Percentiles rank a stretch among this genome's conserved stretches.
phyloP scores from a whole-genome alignment of 2,329 filamentous ascomycete species.

The Rachicladosporium sp. region DNA sequence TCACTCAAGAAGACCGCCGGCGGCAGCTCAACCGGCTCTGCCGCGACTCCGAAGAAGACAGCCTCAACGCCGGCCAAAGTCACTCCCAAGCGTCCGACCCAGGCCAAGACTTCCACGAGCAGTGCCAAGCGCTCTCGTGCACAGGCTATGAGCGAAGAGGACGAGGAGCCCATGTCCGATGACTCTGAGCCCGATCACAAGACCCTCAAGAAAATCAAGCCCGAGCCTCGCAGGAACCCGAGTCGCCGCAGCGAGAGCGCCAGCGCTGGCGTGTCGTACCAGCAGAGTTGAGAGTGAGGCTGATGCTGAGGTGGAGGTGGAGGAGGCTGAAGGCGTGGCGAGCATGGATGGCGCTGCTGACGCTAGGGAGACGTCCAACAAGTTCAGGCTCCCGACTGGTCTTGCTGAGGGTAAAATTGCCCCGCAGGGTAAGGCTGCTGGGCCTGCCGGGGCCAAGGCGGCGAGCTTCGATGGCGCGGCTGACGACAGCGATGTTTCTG shows the following conservation, averaged over 20 bases:
- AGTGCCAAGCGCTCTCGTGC: constrained; percentile 5
- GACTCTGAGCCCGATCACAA: constrained; percentile 13
- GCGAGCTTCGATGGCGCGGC: constrained; percentile 1
- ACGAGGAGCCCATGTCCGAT: constrained; percentile 11
- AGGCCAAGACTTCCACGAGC: constrained; percentile 5
- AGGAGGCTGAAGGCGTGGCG: not conserved
- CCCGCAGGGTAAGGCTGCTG: constrained; percentile 1
- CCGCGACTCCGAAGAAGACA: constrained; percentile 1
- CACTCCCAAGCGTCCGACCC: constrained; percentile 1
- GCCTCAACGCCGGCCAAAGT: constrained; percentile 3
- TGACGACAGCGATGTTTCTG: constrained; percentile 6
- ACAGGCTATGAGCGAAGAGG: constrained; percentile 9
- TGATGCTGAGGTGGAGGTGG: not conserved
- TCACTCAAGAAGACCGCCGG: constrained; percentile 7
- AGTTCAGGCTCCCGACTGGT: not conserved
- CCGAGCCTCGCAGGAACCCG: constrained; percentile 5
- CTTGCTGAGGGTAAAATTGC: not conserved
- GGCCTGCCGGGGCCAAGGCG: not conserved
- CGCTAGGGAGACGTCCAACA: no score
- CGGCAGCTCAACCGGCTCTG: not conserved
- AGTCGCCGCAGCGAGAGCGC: constrained; percentile 8
- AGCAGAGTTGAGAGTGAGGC: constrained; percentile 4
- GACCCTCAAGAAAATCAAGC: constrained; percentile 4
- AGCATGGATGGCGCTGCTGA: not conserved
- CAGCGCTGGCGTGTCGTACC: constrained; percentile 4